Base-by-base conservation (phyloP, 208 protist species). In the Pavlovales sp. region DNA sequence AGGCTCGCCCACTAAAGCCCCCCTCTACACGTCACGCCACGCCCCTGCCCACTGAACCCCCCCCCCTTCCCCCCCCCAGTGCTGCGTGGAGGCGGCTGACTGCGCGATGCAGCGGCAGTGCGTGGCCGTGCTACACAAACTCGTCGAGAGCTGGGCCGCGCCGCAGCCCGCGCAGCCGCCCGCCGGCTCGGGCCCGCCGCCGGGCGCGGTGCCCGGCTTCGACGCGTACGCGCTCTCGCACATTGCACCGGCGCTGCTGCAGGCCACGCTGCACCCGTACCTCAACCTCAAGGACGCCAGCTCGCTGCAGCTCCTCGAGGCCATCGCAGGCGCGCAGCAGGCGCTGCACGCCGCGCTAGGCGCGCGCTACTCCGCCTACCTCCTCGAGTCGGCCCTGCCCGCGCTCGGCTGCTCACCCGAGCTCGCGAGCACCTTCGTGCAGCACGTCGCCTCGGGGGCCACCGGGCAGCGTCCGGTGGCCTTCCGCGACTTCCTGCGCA, bases 51-150 rank as follows among this genome's bases (percentile, higher is more conserved):
- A n/a, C n/a, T n/a, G n/a, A n/a, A n/a, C n/a, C n/a, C n/a, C n/a
- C n/a, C n/a, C n/a, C n/a, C n/a, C n/a, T n/a, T n/a, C n/a, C n/a
- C n/a, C n/a, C n/a, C n/a, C n/a, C n/a, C n/a, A 46, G 41, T 22
- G 83, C 66, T 39, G 67, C 40, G 32, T 87, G 8, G 83, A 87
- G 38, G 83, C 57, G 20, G 67, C 83, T n/a, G 83, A 87, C 40
- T 0, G 42, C 39, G 28, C 34, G 67, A n/a, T 87, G 8, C 83
- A 87, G 67, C 83, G 83, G 28, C 83, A 87, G 83, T 57, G 67
- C 71, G 76, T 87, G 20, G 36, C 40, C 1, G 36, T 38, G 38
- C 38, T 79, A 5, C 67, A 87, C 26, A 76, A 67, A 41, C 36
- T 87, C 11, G 67, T 79, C 32, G 83, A 87, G 83, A 1, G 2